Conservation (phyloP, 805 yeast species). For the Yamadazyma phyllophila region DNA sequence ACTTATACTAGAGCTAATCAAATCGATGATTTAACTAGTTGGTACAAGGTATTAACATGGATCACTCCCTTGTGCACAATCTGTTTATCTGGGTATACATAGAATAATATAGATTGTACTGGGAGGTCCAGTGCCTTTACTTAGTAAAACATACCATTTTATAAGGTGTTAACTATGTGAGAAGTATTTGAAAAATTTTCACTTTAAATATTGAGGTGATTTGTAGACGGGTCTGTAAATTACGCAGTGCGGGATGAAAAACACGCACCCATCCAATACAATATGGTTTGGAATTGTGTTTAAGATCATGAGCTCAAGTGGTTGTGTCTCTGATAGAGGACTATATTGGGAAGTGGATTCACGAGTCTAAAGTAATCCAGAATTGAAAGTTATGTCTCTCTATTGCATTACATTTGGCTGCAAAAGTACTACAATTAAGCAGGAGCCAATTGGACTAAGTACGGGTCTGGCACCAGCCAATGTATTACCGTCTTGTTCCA, state of each 20-base stretch:
- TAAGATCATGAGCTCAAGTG: no score
- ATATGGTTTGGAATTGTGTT: no score
- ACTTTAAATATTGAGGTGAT: background rate
- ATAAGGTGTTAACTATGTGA: background rate
- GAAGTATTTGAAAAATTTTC: constrained; percentile 4
- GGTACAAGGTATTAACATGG: background rate
- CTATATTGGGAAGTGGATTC: no score
- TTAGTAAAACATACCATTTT: constrained; percentile 16
- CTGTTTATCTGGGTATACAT: constrained; percentile 8
- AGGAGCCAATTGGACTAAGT: no score
- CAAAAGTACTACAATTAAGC: no score
- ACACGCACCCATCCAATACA: background rate
- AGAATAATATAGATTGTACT: constrained; percentile 6
- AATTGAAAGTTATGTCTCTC: no score
- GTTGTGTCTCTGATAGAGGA: no score
- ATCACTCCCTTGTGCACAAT: constrained; percentile 15
- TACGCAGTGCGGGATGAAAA: background rate
- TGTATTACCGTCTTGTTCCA: no score
- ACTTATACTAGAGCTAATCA: constrained; percentile 17
- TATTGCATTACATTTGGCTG: no score
- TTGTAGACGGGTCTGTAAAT: background rate
- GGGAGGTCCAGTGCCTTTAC: constrained; percentile 11
- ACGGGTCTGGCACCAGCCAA: no score
- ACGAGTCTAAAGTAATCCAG: no score
- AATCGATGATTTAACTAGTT: constrained; percentile 10